A percentile compares a stretch with the other conserved stretches of the same genome.
Evolutionary conservation across 1,139 yeast species (phyloP).

Genomic region (Geotrichum restrictum): DNA sequence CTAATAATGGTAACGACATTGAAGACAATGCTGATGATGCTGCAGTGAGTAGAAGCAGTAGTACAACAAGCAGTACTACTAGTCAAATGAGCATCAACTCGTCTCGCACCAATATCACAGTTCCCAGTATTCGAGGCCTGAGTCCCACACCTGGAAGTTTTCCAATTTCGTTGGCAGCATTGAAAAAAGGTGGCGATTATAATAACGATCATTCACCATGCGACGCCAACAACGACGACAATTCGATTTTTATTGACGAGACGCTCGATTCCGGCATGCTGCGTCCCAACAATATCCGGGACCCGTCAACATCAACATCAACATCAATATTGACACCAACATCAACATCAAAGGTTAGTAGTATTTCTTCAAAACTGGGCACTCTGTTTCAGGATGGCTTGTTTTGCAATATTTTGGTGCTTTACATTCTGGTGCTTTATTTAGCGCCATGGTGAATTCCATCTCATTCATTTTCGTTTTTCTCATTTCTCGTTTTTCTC

Average conservation of each 20-base stretch:
- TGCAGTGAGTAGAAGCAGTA: neutral
- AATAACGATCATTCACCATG: no score
- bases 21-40: no score
- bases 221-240: no score
- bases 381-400: neutral
- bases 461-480: neutral
- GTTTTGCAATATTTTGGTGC: slow-evolving; percentile 1
- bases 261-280: no score
- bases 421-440: slow-evolving; percentile 7
- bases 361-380: neutral
- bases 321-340: neutral
- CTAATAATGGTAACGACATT: no score
- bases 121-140: neutral
- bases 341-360: slow-evolving; percentile 4
- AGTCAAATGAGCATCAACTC: slow-evolving; percentile 1
- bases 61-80: neutral
- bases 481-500: no score
- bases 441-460: slow-evolving; percentile 6
- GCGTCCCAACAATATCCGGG: no score
- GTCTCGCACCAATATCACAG: neutral
- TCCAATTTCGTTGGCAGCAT: neutral
- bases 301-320: neutral
- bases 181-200: no score
- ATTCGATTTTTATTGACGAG: no score
- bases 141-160: neutral